Conservation (phyloP, 805 yeast genomes). For the Candida lessepsii region DNA sequence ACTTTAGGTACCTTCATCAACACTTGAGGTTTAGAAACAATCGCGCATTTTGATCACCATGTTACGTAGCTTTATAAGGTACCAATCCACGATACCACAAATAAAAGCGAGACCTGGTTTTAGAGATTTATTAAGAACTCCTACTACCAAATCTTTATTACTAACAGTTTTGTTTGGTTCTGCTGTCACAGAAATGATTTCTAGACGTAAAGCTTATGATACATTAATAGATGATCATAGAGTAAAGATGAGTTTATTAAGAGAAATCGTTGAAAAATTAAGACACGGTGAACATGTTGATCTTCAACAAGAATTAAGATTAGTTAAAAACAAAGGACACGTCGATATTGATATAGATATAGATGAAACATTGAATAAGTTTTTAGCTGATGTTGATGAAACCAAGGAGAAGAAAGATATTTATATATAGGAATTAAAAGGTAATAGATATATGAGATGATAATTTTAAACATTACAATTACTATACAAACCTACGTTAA, state of each 20-base stretch:
- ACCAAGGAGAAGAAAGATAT: not conserved
- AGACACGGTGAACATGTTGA: constrained; percentile 39
- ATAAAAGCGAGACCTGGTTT: constrained; percentile 19
- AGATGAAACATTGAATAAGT: constrained; percentile 38
- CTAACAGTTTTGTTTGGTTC: constrained; percentile 42
- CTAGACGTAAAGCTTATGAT: constrained; percentile 44
- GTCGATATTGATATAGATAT: constrained; percentile 32
- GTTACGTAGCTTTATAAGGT: constrained; percentile 3
- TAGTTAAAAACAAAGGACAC: constrained; percentile 16
- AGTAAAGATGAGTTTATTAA: constrained; percentile 32
- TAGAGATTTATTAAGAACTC: constrained; percentile 30
- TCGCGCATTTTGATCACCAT: not conserved
- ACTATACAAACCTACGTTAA: too few relatives aligned
- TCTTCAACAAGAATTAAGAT: constrained; percentile 37
- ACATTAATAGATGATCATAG: constrained; percentile 38
- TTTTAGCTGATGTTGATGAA: constrained; percentile 29
- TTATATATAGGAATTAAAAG: constrained; percentile 3
- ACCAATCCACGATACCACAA: constrained; percentile 8
- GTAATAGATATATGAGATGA: too few relatives aligned
- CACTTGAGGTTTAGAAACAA: not conserved
- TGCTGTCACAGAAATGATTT: constrained; percentile 48
- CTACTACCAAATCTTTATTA: constrained; percentile 37
- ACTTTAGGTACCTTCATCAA: constrained; percentile 34
- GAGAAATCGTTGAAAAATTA: constrained; percentile 30
- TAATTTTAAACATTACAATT: too few relatives aligned